phyloP scores from a whole-genome alignment of 768 basidiomycete species.

The Rickenella mellea region DNA sequence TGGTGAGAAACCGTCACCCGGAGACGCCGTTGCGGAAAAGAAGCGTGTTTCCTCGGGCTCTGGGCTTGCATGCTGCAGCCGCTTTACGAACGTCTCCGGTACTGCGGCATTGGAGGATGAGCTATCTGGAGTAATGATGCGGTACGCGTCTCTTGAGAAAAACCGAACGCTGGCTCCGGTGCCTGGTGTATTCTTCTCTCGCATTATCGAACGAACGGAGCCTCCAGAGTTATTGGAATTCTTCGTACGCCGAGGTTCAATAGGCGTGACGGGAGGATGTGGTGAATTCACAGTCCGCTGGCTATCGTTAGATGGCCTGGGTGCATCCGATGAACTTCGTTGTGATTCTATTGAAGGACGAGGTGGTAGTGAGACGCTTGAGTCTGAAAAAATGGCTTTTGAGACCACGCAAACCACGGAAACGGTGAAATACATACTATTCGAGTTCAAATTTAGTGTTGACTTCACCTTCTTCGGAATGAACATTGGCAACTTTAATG shows the following conservation, averaged over 20 bases:
- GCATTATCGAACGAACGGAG: conserved; percentile 65
- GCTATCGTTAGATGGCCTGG: neutral
- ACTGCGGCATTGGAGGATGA: too few relatives aligned
- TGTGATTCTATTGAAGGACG: conserved; percentile 16
- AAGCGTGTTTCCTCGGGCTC: conserved; percentile 4
- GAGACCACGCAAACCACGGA: too few relatives aligned
- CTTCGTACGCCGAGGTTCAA: conserved; percentile 24
- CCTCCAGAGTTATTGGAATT: conserved; percentile 28
- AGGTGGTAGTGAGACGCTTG: conserved; percentile 19
- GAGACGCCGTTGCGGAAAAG: neutral
- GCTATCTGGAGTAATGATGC: conserved; percentile 48
- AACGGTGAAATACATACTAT: conserved; percentile 27
- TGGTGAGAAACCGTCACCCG: conserved; percentile 5
- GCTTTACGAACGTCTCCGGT: conserved; percentile 1
- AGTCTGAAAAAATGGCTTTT: conserved; percentile 9
- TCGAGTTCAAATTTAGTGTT: conserved; percentile 24
- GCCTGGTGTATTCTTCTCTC: conserved; percentile 60
- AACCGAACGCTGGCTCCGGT: conserved; percentile 76
- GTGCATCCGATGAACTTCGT: conserved; percentile 1
- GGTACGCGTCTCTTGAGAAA: conserved; percentile 62
- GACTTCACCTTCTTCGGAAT: conserved; percentile 47
- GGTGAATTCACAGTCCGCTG: conserved; percentile 8
- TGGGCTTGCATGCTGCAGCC: conserved; percentile 1
- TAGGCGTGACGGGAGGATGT: conserved; percentile 9
- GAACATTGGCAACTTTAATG: conserved; percentile 19